Evolutionary conservation across 768 basidiomycete genomes (phyloP).

Genomic region (Hebeloma cylindrosporum): DNA sequence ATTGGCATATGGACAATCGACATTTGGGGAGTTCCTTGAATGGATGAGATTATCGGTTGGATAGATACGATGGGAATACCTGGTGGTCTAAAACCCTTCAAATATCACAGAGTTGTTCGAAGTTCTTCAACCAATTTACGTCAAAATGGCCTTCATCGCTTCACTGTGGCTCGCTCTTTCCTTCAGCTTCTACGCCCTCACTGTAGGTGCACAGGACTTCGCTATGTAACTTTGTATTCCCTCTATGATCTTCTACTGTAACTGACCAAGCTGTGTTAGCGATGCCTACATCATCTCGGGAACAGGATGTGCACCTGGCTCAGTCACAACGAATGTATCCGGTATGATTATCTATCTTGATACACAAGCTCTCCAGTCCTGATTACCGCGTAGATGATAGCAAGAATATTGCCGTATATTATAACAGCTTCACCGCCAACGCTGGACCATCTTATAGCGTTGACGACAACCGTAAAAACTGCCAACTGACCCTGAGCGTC

Average conservation of each 20-base stretch:
- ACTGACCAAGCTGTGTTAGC: not conserved
- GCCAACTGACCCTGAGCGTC: slow-evolving; percentile 22
- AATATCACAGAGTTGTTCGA: too few relatives aligned
- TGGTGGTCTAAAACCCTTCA: too few relatives aligned
- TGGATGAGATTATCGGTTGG: too few relatives aligned
- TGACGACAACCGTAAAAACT: slow-evolving; percentile 20
- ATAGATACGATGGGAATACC: too few relatives aligned
- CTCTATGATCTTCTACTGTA: too few relatives aligned
- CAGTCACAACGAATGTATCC: slow-evolving; percentile 12
- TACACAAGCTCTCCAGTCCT: not conserved
- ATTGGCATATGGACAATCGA: too few relatives aligned
- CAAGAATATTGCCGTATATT: slow-evolving; percentile 16
- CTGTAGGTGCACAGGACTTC: slow-evolving; percentile 7
- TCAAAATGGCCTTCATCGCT: slow-evolving; percentile 4
- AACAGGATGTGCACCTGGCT: slow-evolving; percentile 20
- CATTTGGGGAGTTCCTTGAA: too few relatives aligned
- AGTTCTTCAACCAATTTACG: too few relatives aligned
- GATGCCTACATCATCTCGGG: slow-evolving; percentile 11
- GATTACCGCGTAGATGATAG: slow-evolving; percentile 7
- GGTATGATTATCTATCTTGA: slow-evolving; percentile 7
- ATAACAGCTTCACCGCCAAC: slow-evolving; percentile 17
- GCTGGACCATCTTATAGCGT: slow-evolving; percentile 14
- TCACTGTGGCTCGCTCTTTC: slow-evolving; percentile 5
- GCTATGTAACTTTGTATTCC: slow-evolving; percentile 3
- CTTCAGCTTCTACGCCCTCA: slow-evolving; percentile 3